Percentiles rank a stretch among this genome's conserved stretches.
Evolutionary conservation across 257 asterid species (phyloP).

Genomic region (Paraleonurus japonicus): DNA sequence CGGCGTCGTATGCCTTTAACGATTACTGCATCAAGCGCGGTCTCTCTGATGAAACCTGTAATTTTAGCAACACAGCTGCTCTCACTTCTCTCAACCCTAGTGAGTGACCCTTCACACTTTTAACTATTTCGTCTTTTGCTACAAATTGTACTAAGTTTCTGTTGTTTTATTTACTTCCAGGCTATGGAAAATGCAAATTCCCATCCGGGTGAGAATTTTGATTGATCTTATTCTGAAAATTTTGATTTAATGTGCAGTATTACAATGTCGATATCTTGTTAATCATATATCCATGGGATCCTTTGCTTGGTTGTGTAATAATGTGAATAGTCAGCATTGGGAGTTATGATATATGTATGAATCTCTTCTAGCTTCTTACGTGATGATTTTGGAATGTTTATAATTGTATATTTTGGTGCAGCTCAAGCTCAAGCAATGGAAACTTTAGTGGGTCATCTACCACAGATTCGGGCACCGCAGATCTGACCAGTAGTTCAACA

Average conservation of each 20-base stretch:
- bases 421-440: conserved; percentile 38
- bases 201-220: conserved; percentile 63
- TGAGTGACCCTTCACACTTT: conserved; percentile 25
- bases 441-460: conserved; percentile 39
- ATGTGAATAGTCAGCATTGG: neutral
- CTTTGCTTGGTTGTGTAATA: neutral
- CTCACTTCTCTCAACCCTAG: conserved; percentile 81
- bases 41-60: conserved; percentile 52
- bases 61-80: conserved; percentile 65
- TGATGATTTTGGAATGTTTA: neutral
- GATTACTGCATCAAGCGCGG: conserved; percentile 63
- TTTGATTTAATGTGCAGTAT: neutral
- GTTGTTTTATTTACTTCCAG: conserved; percentile 35
- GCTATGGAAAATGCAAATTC: conserved; percentile 60
- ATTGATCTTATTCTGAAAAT: neutral
- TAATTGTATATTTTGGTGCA: conserved; percentile 30
- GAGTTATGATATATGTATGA: neutral
- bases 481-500: conserved; percentile 32
- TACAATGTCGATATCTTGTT: neutral
- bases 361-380: neutral
- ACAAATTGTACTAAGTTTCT: neutral
- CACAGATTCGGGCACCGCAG: conserved; percentile 32
- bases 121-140: neutral
- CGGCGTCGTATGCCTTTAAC: conserved; percentile 86
- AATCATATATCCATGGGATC: neutral